A percentile compares a stretch with the other conserved stretches of the same genome.
phyloP scores from a whole-genome alignment of 352 stramenopile species.

The Globisporangium irregulare region DNA sequence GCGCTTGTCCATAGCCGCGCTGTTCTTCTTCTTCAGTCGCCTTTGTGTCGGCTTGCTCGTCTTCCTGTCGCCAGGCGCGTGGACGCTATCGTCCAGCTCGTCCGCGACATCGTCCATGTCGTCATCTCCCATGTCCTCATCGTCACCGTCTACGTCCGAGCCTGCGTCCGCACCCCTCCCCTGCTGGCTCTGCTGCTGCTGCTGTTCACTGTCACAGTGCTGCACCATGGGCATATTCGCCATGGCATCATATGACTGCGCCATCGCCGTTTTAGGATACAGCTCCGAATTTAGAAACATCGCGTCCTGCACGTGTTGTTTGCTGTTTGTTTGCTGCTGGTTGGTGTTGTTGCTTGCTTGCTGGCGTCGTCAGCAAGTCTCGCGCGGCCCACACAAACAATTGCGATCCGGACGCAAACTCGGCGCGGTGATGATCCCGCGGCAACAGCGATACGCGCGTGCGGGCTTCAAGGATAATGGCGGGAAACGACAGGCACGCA shows the following conservation, averaged over 20 bases:
- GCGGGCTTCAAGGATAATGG: not conserved
- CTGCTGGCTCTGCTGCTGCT: not conserved
- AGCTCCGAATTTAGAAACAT: not conserved
- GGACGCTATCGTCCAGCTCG: conserved; percentile 5
- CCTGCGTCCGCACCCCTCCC: not conserved
- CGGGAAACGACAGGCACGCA: not conserved
- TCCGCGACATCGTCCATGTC: conserved; percentile 14
- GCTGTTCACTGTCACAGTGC: not conserved
- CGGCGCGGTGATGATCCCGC: not conserved
- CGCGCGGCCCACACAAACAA: not conserved
- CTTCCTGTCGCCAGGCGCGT: not conserved
- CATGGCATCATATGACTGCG: not conserved
- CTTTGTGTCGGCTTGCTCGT: not conserved
- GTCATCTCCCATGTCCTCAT: not conserved
- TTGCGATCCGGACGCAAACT: not conserved
- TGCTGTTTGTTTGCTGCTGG: not conserved
- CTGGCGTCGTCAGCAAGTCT: not conserved
- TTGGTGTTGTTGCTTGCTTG: not conserved
- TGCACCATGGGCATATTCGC: not conserved
- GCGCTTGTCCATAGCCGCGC: conserved; percentile 31
- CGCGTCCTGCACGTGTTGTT: not conserved
- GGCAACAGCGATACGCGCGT: not conserved
- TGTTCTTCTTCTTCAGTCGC: not conserved
- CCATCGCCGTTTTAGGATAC: not conserved
- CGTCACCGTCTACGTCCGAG: not conserved